Percentiles rank a stretch among this genome's conserved stretches.
These are phyloP conservation scores for Metschnikowia matae DNA, from an alignment of 805 yeast genomes.

Conservation along the genomic window DNA sequence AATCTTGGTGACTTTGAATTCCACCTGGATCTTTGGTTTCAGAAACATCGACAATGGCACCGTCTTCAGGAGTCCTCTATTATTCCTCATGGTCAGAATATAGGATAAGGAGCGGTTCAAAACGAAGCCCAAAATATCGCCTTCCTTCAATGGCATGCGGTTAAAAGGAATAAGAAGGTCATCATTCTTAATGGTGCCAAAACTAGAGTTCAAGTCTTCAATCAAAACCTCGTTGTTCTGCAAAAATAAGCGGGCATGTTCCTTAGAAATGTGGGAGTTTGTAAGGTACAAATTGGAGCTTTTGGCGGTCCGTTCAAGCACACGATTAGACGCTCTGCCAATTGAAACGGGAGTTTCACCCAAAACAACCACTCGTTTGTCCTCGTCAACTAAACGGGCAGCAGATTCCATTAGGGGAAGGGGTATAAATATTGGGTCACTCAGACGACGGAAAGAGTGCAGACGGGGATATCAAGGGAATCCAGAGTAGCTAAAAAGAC, in stretches of 20 bases:
- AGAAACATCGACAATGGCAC: slow-evolving; percentile 9
- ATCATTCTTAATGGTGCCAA: slow-evolving; percentile 35
- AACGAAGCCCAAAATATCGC: slow-evolving; percentile 35
- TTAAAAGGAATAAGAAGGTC: slow-evolving; percentile 21
- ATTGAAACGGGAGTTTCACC: slow-evolving; percentile 7
- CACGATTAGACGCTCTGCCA: slow-evolving; percentile 32
- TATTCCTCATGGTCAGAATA: slow-evolving; percentile 5
- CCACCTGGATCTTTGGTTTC: slow-evolving; percentile 12
- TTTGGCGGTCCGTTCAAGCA: slow-evolving; percentile 22
- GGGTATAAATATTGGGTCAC: not conserved
- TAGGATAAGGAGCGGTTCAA: slow-evolving; percentile 27
- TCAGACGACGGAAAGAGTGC: too few species aligned
- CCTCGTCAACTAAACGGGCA: not conserved
- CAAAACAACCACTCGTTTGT: slow-evolving; percentile 6
- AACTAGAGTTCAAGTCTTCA: slow-evolving; percentile 33
- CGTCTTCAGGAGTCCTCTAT: not conserved
- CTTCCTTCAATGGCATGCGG: slow-evolving; percentile 10
- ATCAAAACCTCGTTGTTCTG: slow-evolving; percentile 20
- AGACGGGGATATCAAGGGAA: too few species aligned
- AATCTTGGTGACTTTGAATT: slow-evolving; percentile 4
- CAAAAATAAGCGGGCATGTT: slow-evolving; percentile 29
- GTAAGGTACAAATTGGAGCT: slow-evolving; percentile 30
- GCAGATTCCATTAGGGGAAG: not conserved
- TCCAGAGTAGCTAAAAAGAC: too few species aligned
- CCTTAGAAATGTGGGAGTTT: slow-evolving; percentile 36